Percentiles rank a stretch among this genome's conserved stretches.
These are phyloP conservation scores for Neoboletus magnificus DNA, from an alignment of 768 basidiomycete species.

Conservation along the genomic window DNA sequence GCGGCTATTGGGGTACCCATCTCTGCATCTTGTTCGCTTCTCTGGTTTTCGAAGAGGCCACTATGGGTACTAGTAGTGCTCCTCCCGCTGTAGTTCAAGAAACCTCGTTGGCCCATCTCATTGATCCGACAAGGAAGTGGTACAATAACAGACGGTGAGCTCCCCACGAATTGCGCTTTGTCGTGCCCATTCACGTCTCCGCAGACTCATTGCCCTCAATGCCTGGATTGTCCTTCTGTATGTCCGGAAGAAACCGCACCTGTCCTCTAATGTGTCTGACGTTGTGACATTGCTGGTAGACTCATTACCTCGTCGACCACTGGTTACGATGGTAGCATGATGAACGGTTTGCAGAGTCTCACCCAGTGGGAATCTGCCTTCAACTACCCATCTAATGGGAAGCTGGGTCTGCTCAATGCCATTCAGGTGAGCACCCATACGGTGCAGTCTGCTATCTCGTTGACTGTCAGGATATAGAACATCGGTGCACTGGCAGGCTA, in stretches of 20 bases:
- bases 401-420: constrained; percentile 65
- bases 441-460: background rate
- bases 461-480: constrained; percentile 41
- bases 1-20: constrained; percentile 19
- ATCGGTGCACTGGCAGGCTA: constrained; percentile 69
- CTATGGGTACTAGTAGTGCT: constrained; percentile 56
- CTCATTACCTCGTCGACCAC: constrained; percentile 74
- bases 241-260: constrained; percentile 16
- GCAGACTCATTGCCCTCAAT: constrained; percentile 59
- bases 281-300: constrained; percentile 28
- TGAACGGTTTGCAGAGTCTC: constrained; percentile 75
- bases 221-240: constrained; percentile 68
- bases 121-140: constrained; percentile 69
- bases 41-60: constrained; percentile 1
- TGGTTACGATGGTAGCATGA: constrained; percentile 75
- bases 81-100: constrained; percentile 25
- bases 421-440: constrained; percentile 49
- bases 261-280: background rate
- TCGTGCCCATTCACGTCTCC: background rate
- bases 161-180: background rate
- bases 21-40: constrained; percentile 11
- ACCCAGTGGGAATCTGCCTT: constrained; percentile 65
- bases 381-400: constrained; percentile 50
- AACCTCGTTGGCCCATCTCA: constrained; percentile 48
- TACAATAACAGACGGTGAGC: constrained; percentile 68